phyloP scores from a whole-genome alignment of 2,329 filamentous ascomycete species.

The Phaeoacremonium minimum region DNA sequence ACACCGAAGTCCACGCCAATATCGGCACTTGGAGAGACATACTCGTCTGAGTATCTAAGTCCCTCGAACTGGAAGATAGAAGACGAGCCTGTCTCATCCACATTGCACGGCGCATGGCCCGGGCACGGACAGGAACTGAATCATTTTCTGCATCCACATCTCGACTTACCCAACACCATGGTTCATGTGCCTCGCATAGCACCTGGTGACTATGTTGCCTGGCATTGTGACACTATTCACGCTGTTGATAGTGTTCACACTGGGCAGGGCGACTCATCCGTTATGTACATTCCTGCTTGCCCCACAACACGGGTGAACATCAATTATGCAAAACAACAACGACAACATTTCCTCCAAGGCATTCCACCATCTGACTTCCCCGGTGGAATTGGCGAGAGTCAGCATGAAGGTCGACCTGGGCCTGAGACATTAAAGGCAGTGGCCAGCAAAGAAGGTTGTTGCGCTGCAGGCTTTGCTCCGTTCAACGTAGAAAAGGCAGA shows the following conservation, averaged over 20 bases:
- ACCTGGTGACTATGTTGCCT: not conserved
- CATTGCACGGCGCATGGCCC: not conserved
- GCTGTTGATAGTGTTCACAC: not conserved
- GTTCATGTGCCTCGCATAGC: not conserved
- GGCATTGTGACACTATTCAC: not conserved
- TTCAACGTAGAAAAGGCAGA: no score
- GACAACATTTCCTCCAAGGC: not conserved
- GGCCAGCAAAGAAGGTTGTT: no score
- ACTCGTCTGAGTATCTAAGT: conserved; percentile 4
- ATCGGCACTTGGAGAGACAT: conserved; percentile 3
- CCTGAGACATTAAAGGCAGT: no score
- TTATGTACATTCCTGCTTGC: not conserved
- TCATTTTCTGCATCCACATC: not conserved
- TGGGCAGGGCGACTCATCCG: not conserved
- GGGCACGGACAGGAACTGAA: not conserved
- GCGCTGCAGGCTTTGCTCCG: no score
- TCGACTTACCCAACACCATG: not conserved
- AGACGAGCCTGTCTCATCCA: no score
- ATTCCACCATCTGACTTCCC: not conserved
- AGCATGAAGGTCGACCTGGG: not conserved
- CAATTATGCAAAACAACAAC: not conserved
- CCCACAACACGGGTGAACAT: not conserved
- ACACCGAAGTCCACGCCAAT: conserved; percentile 4
- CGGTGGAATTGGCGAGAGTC: not conserved
- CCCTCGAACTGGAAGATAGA: conserved; percentile 9